Conservation (phyloP, 495 filamentous ascomycete species). For the Wilcoxina mikolae region DNA sequence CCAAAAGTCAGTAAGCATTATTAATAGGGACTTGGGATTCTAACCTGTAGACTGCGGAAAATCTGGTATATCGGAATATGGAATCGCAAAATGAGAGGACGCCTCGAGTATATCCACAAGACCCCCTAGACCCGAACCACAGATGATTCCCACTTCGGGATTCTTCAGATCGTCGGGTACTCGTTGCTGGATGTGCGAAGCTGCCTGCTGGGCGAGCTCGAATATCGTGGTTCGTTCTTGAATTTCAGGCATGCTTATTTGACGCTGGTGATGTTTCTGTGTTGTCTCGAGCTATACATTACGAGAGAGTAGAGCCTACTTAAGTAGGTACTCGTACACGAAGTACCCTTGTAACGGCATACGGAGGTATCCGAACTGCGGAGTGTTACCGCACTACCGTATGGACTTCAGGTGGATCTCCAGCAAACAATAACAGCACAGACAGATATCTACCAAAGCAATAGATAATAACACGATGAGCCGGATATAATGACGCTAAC, state of each 20-base stretch:
- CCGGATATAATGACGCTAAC: background rate
- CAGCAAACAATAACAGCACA: background rate
- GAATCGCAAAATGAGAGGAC: slow-evolving; percentile 37
- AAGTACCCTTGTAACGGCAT: background rate
- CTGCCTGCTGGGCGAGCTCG: slow-evolving; percentile 11
- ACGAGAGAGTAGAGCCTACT: too few species aligned
- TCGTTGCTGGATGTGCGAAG: slow-evolving; percentile 12
- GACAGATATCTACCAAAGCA: too few species aligned
- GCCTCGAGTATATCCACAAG: slow-evolving; percentile 46
- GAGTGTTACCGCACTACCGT: background rate
- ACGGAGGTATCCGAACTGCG: background rate
- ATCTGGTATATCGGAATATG: slow-evolving; percentile 48
- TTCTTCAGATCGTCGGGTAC: slow-evolving; percentile 36
- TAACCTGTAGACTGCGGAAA: slow-evolving; percentile 35
- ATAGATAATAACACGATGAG: too few species aligned
- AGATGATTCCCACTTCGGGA: slow-evolving; percentile 54
- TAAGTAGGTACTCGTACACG: too few species aligned
- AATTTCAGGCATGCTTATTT: too few species aligned
- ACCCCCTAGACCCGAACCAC: slow-evolving; percentile 57
- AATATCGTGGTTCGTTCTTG: slow-evolving; percentile 13
- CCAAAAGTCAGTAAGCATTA: background rate
- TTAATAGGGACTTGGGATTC: background rate
- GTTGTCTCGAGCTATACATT: too few species aligned
- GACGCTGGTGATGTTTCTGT: too few species aligned
- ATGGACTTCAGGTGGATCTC: background rate